Base-by-base conservation (phyloP, 2,329 filamentous ascomycete species). In the Ophiocordyceps sinensis region DNA sequence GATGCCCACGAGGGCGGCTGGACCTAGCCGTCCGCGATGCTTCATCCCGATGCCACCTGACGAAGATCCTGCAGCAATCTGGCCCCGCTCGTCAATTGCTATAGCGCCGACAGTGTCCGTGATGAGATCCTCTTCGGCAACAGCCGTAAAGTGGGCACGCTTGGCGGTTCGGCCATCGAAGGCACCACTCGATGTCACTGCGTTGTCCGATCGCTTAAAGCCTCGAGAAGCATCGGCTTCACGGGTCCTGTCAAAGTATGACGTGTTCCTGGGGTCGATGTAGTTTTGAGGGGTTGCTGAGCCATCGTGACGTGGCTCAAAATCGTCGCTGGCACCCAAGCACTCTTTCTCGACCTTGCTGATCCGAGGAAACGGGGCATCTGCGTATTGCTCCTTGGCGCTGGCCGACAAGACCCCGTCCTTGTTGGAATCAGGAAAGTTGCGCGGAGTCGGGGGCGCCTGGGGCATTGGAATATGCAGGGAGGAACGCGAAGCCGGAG, bases 31-130 rank as follows among this genome's bases (percentile, higher is more conserved):
- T 6, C 91, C 93, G 45, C 79, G 77, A 59, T 94, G 88, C 58
- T 98, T 98, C 89, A 98, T 95, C 26, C 91, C 89, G 56, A 98
- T 98, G 1, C 91, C 91, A 6, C 91, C 91, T 14, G 93, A 98
- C 2, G 91, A 98, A 2, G 91, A 94, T 14, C 83, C 91, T 4
- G 89, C 91, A 5, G 93, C 89, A 55, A 98, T 94, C 44, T 82
- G 81, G 14, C 91, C 91, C 50, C 73, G 75, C 39, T 74, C 73
- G 54, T 98, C 91, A 47, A 98, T 80, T 11, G 87, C 91, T 54
- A 98, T 94, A 26, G 88, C 91, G 36, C 93, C 91, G 44, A 98
- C 87, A 12, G 91, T 98, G 64, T 98, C 91, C 3, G 82, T 93
- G 51, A 98, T 73, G 23, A 62, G 71, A 53, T 82, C 73, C 46